phyloP scores from a whole-genome alignment of 1,139 yeast species.

The Blastobotrys serpentis region DNA sequence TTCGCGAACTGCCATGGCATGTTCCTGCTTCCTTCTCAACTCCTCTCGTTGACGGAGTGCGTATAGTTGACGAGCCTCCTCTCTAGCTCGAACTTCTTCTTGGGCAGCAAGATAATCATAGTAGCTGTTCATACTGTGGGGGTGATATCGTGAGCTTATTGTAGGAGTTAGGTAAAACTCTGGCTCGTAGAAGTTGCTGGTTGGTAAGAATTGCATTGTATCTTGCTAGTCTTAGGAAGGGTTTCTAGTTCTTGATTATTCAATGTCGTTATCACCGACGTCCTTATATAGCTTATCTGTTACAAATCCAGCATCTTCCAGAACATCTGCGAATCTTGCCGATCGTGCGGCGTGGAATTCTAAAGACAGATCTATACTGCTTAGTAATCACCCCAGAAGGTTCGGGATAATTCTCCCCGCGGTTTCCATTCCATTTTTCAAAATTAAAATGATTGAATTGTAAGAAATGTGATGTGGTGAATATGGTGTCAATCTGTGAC shows the following conservation, averaged over 20 bases:
- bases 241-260: not conserved
- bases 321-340: not conserved
- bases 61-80: not conserved
- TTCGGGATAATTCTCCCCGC: no score
- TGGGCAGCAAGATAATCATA: constrained; percentile 3
- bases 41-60: not conserved
- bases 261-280: not conserved
- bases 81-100: not conserved
- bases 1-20: not conserved
- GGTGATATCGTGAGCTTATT: constrained; percentile 1
- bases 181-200: constrained; percentile 7
- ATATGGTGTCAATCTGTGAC: no score
- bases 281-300: not conserved
- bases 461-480: no score
- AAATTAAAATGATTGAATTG: no score
- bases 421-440: no score
- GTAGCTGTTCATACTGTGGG: not conserved
- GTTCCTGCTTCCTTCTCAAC: not conserved
- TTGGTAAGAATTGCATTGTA: constrained; percentile 8
- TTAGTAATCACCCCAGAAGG: not conserved
- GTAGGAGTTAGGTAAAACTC: not conserved
- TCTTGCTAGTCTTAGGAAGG: not conserved
- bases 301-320: not conserved
- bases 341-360: constrained; percentile 2
- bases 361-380: no score